Conservation (phyloP, 2,329 filamentous ascomycete genomes). For the Penicillium sp. region DNA sequence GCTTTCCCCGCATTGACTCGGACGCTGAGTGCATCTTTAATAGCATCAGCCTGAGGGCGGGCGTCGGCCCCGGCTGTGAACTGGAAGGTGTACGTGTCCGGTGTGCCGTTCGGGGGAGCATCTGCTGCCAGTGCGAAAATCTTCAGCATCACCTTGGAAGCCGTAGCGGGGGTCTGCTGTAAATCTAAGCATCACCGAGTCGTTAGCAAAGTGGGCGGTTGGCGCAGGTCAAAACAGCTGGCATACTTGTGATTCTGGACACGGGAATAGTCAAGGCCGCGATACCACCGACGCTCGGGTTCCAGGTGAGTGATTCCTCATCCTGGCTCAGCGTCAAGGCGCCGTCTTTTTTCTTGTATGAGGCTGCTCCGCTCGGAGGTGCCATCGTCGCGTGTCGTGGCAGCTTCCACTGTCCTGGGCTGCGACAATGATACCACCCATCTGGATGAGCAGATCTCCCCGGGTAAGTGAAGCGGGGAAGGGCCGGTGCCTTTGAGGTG, state of each 20-base stretch:
- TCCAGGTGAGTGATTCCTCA: constrained; percentile 75
- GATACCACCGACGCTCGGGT: constrained; percentile 61
- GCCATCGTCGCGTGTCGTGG: constrained; percentile 38
- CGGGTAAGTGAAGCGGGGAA: constrained; percentile 16
- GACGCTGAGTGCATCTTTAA: constrained; percentile 77
- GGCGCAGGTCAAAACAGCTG: constrained; percentile 7
- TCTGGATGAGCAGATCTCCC: constrained; percentile 30
- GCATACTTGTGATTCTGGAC: constrained; percentile 75
- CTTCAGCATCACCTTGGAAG: constrained; percentile 88
- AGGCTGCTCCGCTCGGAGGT: constrained; percentile 62
- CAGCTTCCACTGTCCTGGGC: constrained; percentile 40
- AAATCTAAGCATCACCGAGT: constrained; percentile 60
- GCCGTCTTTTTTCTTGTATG: constrained; percentile 97
- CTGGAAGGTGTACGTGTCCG: constrained; percentile 77
- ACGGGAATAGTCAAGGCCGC: constrained; percentile 68
- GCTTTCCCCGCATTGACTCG: constrained; percentile 70
- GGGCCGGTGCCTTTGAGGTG: constrained; percentile 19
- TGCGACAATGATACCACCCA: constrained; percentile 35
- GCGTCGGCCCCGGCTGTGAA: constrained; percentile 78
- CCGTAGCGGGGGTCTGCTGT: constrained; percentile 88
- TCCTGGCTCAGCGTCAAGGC: constrained; percentile 72
- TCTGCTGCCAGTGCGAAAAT: constrained; percentile 71
- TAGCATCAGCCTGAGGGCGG: constrained; percentile 75
- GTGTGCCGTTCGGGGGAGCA: constrained; percentile 29
- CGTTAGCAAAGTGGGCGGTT: constrained; percentile 2